These are phyloP conservation scores for Citrus medica DNA, from an alignment of 345 rosid species.

Conservation along the genomic window DNA sequence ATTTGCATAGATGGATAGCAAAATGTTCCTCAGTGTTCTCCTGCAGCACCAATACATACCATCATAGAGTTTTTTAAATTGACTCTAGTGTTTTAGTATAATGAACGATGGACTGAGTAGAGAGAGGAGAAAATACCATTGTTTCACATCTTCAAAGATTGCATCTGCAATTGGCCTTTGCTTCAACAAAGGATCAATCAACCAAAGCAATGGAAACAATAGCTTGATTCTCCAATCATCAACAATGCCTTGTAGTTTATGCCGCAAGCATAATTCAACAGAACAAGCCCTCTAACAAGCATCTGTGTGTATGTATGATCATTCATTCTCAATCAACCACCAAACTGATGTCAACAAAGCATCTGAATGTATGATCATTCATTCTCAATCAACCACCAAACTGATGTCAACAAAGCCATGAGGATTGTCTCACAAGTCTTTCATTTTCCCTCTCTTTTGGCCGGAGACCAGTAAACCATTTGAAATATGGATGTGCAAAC, in stretches of 20 bases:
- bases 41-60: too few species aligned
- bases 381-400: not conserved
- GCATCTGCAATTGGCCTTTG: constrained; percentile 62
- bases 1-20: too few species aligned
- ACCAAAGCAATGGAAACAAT: constrained; percentile 63
- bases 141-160: constrained; percentile 69
- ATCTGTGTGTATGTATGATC: not conserved
- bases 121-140: constrained; percentile 34
- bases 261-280: constrained; percentile 68
- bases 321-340: not conserved
- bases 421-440: not conserved
- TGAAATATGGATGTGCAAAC: not conserved
- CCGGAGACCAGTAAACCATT: not conserved
- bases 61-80: too few species aligned
- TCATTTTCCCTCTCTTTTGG: not conserved
- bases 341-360: not conserved
- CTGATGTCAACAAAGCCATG: not conserved
- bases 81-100: too few species aligned
- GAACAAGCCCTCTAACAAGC: too few species aligned
- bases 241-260: constrained; percentile 83
- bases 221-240: constrained; percentile 97
- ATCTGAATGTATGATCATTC: not conserved
- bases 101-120: not conserved
- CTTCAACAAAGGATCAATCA: constrained; percentile 66
- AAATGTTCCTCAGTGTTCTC: too few species aligned